phyloP scores from a whole-genome alignment of 2,329 filamentous ascomycete genomes.

The Fusarium zealandicum region DNA sequence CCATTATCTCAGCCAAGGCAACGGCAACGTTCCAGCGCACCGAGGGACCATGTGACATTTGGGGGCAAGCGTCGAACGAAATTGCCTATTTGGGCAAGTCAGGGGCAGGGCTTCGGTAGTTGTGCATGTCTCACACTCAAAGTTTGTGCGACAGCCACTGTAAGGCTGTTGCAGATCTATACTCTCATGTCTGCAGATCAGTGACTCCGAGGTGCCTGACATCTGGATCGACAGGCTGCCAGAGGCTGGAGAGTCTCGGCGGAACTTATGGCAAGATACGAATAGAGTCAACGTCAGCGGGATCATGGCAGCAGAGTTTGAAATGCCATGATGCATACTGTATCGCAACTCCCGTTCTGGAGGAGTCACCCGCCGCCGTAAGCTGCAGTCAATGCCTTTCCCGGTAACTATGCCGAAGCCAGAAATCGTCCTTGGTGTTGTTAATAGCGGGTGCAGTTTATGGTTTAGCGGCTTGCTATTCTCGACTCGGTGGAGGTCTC shows the following conservation, averaged over 20 bases:
- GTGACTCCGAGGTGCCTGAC: background rate
- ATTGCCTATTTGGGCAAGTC: constrained; percentile 19
- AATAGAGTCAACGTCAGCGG: constrained; percentile 16
- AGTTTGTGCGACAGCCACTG: constrained; percentile 5
- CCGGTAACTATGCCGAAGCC: constrained; percentile 10
- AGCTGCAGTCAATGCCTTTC: constrained; percentile 17
- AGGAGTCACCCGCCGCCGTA: constrained; percentile 19
- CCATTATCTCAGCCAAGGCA: constrained; percentile 1
- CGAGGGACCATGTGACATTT: constrained; percentile 29
- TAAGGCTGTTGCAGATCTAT: constrained; percentile 3
- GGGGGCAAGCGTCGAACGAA: constrained; percentile 19
- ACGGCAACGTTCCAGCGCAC: constrained; percentile 13
- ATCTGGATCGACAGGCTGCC: constrained; percentile 22
- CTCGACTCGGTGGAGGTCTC: constrained; percentile 8
- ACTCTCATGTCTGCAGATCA: constrained; percentile 27
- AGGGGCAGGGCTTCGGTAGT: constrained; percentile 12
- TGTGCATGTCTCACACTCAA: constrained; percentile 18
- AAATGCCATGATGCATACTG: constrained; percentile 7
- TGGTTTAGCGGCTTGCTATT: constrained; percentile 20
- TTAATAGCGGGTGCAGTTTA: constrained; percentile 7
- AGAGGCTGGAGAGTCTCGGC: constrained; percentile 10
- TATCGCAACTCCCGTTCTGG: constrained; percentile 5
- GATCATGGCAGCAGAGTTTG: background rate
- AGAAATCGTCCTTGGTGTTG: constrained; percentile 5
- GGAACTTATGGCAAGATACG: constrained; percentile 21